Conservation (phyloP, 176 grass and related monocot species). For the Chloris gayana region DNA sequence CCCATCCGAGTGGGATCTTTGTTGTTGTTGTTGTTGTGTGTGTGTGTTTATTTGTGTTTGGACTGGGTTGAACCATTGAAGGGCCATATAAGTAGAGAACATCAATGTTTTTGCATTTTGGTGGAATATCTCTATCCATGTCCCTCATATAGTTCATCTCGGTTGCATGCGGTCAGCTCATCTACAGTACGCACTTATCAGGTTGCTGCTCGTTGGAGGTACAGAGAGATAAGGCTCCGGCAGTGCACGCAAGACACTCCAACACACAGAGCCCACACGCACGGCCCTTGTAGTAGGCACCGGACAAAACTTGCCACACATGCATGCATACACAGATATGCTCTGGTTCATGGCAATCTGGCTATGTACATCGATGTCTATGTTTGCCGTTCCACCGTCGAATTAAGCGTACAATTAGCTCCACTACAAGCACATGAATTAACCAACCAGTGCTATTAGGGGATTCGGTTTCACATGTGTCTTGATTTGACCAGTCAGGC, state of each 20-base stretch:
- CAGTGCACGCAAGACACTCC: neutral
- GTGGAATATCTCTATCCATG: conserved; percentile 39
- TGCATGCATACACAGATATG: too few species aligned
- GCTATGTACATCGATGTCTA: too few species aligned
- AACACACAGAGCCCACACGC: neutral
- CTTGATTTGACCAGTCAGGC: neutral
- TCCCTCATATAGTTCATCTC: neutral
- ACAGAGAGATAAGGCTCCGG: too few species aligned
- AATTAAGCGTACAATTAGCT: neutral
- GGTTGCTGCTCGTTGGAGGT: too few species aligned
- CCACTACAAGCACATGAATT: neutral
- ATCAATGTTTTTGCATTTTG: neutral
- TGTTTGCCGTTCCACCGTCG: neutral
- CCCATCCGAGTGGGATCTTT: too few species aligned
- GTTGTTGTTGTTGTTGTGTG: too few species aligned
- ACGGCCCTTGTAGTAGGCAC: too few species aligned
- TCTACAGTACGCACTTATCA: too few species aligned
- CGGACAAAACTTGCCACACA: too few species aligned
- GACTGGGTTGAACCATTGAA: neutral
- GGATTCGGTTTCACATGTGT: neutral
- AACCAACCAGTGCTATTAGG: neutral
- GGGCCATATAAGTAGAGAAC: too few species aligned
- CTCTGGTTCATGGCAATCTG: neutral
- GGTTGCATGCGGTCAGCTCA: too few species aligned
- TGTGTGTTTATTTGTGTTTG: too few species aligned